Conservation (phyloP, 2,329 filamentous ascomycete species). For the Phaeosphaeriaceae sp. region DNA sequence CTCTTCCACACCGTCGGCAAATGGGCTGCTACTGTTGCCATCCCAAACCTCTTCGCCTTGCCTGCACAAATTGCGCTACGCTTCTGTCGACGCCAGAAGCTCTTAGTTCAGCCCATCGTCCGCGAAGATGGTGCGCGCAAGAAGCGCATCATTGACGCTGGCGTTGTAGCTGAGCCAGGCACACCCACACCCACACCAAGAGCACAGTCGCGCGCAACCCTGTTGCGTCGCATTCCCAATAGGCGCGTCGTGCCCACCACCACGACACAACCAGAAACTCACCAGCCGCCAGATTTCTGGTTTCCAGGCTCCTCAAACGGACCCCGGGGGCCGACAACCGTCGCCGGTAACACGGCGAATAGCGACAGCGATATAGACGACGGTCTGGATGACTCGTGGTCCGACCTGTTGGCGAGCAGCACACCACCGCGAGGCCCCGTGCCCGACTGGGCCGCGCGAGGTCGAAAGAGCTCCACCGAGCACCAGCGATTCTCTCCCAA, state of each 20-base stretch:
- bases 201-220: not conserved
- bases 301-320: too few relatives aligned
- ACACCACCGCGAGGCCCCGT: too few relatives aligned
- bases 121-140: conserved; percentile 33
- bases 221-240: too few relatives aligned
- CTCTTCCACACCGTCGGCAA: conserved; percentile 21
- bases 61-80: conserved; percentile 16
- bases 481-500: not conserved
- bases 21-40: conserved; percentile 17
- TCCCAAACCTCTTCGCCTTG: conserved; percentile 16
- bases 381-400: too few relatives aligned
- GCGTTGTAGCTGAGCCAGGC: conserved; percentile 16
- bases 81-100: conserved; percentile 23
- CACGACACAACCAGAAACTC: not conserved
- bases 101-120: conserved; percentile 26
- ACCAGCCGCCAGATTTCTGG: too few relatives aligned
- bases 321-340: too few relatives aligned
- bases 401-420: too few relatives aligned
- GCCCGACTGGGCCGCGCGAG: too few relatives aligned
- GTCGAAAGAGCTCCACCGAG: not conserved
- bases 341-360: too few relatives aligned
- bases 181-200: conserved; percentile 14
- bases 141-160: conserved; percentile 38
- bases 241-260: too few relatives aligned
- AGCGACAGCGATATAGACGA: too few relatives aligned